Percentiles rank a stretch among this genome's conserved stretches.
These are phyloP conservation scores for Citrus medica DNA, from an alignment of 345 rosid genomes.

Conservation along the genomic window DNA sequence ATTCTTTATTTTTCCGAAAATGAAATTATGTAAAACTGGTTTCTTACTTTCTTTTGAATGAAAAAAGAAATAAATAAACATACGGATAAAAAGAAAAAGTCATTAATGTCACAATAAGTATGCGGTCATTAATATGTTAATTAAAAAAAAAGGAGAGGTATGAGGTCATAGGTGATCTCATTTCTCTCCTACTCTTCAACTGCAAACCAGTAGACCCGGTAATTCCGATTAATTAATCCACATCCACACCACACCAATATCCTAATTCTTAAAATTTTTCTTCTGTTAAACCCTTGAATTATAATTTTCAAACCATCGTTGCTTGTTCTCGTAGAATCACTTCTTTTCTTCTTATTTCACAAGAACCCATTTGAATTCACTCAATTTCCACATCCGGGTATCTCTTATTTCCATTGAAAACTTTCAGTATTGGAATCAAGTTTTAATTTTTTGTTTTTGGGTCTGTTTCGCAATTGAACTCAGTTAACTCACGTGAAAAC, in stretches of 20 bases:
- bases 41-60: too few relatives aligned
- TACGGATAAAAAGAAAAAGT: neutral
- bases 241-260: too few relatives aligned
- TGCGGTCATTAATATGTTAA: neutral
- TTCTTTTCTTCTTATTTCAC: conserved; percentile 2
- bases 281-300: neutral
- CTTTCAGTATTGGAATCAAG: neutral
- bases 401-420: conserved; percentile 5
- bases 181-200: neutral
- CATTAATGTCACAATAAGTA: neutral
- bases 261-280: neutral
- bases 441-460: neutral
- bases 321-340: neutral
- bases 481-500: neutral
- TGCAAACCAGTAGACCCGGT: neutral
- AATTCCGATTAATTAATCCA: neutral
- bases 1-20: too few relatives aligned
- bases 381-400: conserved; percentile 18
- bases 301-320: neutral
- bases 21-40: too few relatives aligned
- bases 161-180: conserved; percentile 10
- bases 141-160: neutral
- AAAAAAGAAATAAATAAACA: too few relatives aligned
- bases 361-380: conserved; percentile 5
- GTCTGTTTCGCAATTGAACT: neutral